Base-by-base conservation (phyloP, 306 rosid genomes). In the Myrica gale region DNA sequence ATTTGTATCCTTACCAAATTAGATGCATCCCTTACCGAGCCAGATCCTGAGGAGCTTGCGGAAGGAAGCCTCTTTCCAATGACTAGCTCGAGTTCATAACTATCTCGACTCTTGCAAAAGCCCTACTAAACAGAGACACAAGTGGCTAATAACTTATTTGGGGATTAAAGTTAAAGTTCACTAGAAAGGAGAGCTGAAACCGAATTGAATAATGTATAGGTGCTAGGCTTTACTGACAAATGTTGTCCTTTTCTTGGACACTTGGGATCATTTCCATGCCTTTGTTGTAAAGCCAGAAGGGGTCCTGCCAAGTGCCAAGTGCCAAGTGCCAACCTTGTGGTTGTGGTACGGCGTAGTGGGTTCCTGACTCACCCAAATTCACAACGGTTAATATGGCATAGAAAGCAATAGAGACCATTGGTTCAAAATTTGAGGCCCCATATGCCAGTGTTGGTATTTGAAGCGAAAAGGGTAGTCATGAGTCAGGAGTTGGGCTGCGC, bases 341-440 rank as follows among this genome's bases (percentile, higher is more conserved):
- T 62, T 37, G 42, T 60, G 8, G 4, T 60, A 60, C 9, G 26
- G 7, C 37, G 16, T 32, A 32, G 19, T 62, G 68, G 44, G 32
- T 32, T 62, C 20, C 41, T 16, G 9, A 62, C n/a, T 32, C 68
- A 32, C 37, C 37, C 10, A 13, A 62, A 62, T 62, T 62, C 68
- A 62, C 43, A 32, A 32, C 68, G 3, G n/a, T 12, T 15, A 44
- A 44, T 12, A 7, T 39, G 68, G 68, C 5, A 7, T 62, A 20
- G 62, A 56, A 37, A 13, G 68, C 43, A 0, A 7, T 37, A 5
- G 45, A 6, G 19, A 0, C 20, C 68, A 62, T 62, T 13, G 68
- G 68, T 15, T 37, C 68, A 62, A 62, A 62, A 32, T 32, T 62
- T 62, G 43, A 13, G 68, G 68, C 68, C 37, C n/a, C 68, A 62